phyloP scores from a whole-genome alignment of 2,329 filamentous ascomycete species.

The Lizonia empirigonia region DNA sequence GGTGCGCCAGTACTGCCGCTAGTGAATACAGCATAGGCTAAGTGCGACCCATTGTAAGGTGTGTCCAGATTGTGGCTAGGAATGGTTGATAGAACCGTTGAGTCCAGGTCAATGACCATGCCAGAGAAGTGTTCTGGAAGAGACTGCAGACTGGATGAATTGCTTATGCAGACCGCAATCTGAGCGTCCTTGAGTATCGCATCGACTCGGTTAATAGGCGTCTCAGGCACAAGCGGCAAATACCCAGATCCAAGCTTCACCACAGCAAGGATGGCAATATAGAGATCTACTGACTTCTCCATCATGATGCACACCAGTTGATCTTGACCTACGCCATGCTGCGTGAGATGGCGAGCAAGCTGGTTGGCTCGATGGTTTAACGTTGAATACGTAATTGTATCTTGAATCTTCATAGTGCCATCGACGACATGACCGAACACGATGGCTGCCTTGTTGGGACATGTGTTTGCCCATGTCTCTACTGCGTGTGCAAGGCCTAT shows the following conservation, averaged over 20 bases:
- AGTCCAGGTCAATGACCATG: conserved; percentile 38
- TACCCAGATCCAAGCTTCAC: conserved; percentile 79
- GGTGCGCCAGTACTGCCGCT: conserved; percentile 81
- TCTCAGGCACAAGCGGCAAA: conserved; percentile 77
- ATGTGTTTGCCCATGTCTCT: conserved; percentile 56
- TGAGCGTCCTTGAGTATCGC: conserved; percentile 67
- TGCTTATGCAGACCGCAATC: conserved; percentile 56
- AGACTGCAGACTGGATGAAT: conserved; percentile 22
- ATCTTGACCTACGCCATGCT: conserved; percentile 56
- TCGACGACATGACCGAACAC: conserved; percentile 62
- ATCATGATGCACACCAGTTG: conserved; percentile 74
- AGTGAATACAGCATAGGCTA: conserved; percentile 82
- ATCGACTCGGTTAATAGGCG: conserved; percentile 64
- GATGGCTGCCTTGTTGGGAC: conserved; percentile 65
- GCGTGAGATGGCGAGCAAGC: conserved; percentile 63
- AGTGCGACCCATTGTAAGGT: conserved; percentile 52
- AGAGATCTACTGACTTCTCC: conserved; percentile 76
- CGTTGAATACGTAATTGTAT: conserved; percentile 65
- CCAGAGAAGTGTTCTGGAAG: conserved; percentile 13
- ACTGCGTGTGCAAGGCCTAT: conserved; percentile 54
- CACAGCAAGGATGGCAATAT: conserved; percentile 74
- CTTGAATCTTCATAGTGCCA: conserved; percentile 37
- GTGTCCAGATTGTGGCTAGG: conserved; percentile 47
- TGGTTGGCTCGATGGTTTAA: conserved; percentile 69
- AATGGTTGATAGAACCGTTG: conserved; percentile 39